phyloP scores from a whole-genome alignment of 2,329 filamentous ascomycete species.

The Pseudogymnoascus destructans region DNA sequence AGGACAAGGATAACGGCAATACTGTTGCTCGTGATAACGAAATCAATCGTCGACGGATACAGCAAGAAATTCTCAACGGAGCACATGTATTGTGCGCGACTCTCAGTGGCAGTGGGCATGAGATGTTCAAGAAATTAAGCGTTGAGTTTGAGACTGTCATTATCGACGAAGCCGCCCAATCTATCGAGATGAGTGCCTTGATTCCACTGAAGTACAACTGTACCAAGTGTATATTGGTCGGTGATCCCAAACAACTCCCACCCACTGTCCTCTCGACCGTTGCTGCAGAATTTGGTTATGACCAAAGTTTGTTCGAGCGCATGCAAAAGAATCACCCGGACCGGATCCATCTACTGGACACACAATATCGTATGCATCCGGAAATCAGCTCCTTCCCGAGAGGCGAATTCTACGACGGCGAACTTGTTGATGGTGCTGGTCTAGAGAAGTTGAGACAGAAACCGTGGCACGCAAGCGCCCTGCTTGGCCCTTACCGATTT shows the following conservation, averaged over 20 bases:
- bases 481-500: constrained; percentile 90
- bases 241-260: constrained; percentile 92
- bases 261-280: constrained; percentile 92
- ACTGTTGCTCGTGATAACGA: constrained; percentile 73
- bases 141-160: constrained; percentile 98
- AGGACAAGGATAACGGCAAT: constrained; percentile 73
- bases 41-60: constrained; percentile 67
- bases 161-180: constrained; percentile 96
- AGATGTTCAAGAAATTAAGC: constrained; percentile 88
- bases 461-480: constrained; percentile 71
- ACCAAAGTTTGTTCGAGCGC: constrained; percentile 94
- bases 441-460: constrained; percentile 66
- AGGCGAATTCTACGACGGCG: constrained; percentile 79
- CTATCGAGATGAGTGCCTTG: constrained; percentile 88
- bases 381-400: constrained; percentile 90
- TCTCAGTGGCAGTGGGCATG: constrained; percentile 87
- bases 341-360: constrained; percentile 88
- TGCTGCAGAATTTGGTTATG: constrained; percentile 84
- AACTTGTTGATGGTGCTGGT: constrained; percentile 68
- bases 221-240: constrained; percentile 90
- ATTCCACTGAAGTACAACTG: constrained; percentile 97
- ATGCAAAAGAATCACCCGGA: constrained; percentile 90
- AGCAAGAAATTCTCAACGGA: constrained; percentile 81
- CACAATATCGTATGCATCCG: constrained; percentile 98
- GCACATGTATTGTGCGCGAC: constrained; percentile 93